Conservation (phyloP, 305 asterid genomes). For the Ajuga reptans region DNA sequence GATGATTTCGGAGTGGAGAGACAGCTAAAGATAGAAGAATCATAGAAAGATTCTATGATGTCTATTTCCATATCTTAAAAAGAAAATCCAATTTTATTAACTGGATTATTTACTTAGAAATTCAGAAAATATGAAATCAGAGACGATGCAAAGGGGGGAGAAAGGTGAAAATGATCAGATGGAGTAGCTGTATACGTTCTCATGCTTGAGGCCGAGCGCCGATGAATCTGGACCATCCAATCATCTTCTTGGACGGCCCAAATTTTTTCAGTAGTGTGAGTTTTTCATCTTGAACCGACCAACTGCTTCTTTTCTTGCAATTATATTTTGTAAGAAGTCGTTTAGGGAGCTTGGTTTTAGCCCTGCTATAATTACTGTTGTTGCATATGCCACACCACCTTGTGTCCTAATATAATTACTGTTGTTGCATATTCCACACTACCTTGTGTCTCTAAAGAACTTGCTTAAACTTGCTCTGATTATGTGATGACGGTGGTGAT, state of each 20-base stretch:
- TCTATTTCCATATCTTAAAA: conserved; percentile 13
- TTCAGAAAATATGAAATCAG: not conserved
- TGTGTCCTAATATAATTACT: conserved; percentile 73
- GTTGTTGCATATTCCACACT: conserved; percentile 83
- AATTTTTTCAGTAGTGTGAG: too few relatives aligned
- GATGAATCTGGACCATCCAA: conserved; percentile 25
- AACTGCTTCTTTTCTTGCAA: conserved; percentile 80
- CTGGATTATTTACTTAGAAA: not conserved
- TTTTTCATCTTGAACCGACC: too few relatives aligned
- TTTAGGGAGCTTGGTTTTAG: conserved; percentile 67
- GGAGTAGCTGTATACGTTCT: conserved; percentile 67
- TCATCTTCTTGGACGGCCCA: conserved; percentile 35
- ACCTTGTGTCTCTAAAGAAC: conserved; percentile 84
- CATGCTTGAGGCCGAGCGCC: conserved; percentile 43
- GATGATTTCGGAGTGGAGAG: not conserved
- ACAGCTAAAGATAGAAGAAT: conserved; percentile 17
- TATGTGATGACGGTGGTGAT: conserved; percentile 79
- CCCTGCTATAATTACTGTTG: conserved; percentile 73
- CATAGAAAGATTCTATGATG: not conserved
- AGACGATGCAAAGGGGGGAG: conserved; percentile 26
- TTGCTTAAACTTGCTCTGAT: conserved; percentile 77
- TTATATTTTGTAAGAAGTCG: conserved; percentile 72
- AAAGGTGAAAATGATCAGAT: conserved; percentile 31
- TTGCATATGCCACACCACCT: conserved; percentile 82
- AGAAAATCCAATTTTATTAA: not conserved